phyloP scores from a whole-genome alignment of 2,329 filamentous ascomycete genomes.

The Apiospora koreana region DNA sequence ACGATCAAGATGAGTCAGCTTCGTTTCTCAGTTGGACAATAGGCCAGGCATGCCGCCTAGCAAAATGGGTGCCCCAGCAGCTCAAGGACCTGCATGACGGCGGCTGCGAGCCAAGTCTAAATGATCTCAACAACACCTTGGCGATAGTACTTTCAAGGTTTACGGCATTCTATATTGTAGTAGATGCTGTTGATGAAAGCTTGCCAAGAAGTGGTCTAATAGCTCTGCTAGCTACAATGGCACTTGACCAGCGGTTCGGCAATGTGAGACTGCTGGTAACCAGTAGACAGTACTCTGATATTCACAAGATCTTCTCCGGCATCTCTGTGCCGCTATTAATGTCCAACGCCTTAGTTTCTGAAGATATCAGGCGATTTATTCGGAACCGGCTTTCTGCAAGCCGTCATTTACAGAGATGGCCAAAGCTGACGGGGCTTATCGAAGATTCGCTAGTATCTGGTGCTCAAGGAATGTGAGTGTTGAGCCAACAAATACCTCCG shows the following conservation, averaged over 20 bases:
- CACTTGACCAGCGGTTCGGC: conserved; percentile 14
- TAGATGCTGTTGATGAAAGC: conserved; percentile 27
- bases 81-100: conserved; percentile 13
- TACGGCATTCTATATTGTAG: conserved; percentile 17
- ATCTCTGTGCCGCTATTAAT: conserved; percentile 12
- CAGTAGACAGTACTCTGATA: conserved; percentile 21
- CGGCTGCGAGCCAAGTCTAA: conserved; percentile 15
- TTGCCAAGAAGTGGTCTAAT: conserved; percentile 15
- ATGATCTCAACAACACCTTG: conserved; percentile 17
- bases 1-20: conserved; percentile 19
- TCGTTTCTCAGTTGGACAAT: conserved; percentile 23
- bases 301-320: conserved; percentile 12
- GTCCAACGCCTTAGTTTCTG: conserved; percentile 14
- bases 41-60: conserved; percentile 17
- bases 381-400: not conserved
- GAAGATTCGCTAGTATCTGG: not conserved
- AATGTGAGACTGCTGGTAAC: conserved; percentile 20
- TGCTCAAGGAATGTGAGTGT: not conserved
- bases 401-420: not conserved
- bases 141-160: conserved; percentile 11
- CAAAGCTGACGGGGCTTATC: not conserved
- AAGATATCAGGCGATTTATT: conserved; percentile 19
- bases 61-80: conserved; percentile 15
- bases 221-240: conserved; percentile 15
- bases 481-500: not conserved